phyloP scores from a whole-genome alignment of 768 basidiomycete species.

The Postia placenta region DNA sequence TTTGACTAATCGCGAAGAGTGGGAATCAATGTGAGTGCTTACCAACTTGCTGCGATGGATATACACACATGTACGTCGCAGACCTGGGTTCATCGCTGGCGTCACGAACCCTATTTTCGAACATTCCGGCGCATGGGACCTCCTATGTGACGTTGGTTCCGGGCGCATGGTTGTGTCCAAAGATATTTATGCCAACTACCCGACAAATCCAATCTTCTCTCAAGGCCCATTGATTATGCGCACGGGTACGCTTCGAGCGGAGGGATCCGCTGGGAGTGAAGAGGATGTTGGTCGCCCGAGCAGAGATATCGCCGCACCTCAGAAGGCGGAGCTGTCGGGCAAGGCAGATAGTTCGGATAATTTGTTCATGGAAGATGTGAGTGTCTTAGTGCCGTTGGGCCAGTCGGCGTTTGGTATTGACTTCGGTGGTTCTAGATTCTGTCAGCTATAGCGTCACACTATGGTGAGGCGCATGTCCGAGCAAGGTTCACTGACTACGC shows the following conservation, averaged over 20 bases:
- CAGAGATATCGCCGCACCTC: constrained; percentile 40
- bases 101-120: constrained; percentile 98
- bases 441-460: constrained; percentile 84
- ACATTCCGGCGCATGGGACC: constrained; percentile 81
- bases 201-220: constrained; percentile 28
- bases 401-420: neutral
- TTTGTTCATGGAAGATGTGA: constrained; percentile 89
- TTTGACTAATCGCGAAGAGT: constrained; percentile 80
- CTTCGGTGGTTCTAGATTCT: constrained; percentile 50
- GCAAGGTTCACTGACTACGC: constrained; percentile 89
- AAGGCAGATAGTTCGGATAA: constrained; percentile 69
- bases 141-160: constrained; percentile 85
- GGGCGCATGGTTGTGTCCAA: constrained; percentile 85
- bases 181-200: constrained; percentile 58
- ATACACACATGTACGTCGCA: too few relatives aligned
- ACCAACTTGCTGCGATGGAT: neutral
- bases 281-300: constrained; percentile 61
- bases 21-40: constrained; percentile 77
- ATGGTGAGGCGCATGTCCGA: constrained; percentile 84
- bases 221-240: constrained; percentile 41
- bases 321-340: constrained; percentile 47
- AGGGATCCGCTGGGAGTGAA: constrained; percentile 56
- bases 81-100: constrained; percentile 92
- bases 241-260: constrained; percentile 59
- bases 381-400: constrained; percentile 27